Evolutionary conservation across 257 asterid species (phyloP), one percentile per base, ranked within the genome.

Genomic region (Nicotiana knightiana): DNA sequence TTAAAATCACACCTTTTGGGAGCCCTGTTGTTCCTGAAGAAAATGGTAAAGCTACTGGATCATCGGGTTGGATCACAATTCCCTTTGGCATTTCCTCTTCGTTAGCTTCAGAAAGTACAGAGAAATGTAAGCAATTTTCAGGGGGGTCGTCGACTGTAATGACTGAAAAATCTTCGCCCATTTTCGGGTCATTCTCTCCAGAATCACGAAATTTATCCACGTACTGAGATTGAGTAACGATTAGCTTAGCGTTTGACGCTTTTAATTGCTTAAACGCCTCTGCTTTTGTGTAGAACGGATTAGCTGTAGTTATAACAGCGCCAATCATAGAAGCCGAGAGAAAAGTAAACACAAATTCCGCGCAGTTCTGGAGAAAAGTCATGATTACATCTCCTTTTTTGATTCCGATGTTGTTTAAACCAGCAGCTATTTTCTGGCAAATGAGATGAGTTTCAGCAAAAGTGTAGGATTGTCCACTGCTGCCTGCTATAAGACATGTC

Each of bases 21-120:
- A 92, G 26, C 6, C 98, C 98, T 0, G 98, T 93, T 2, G 98
- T 93, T 9, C 98, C 97, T 0, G 98, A 93, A 0, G 98, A 92
- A 61, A 92, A 93, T 59, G 98, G 98, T 30, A 92, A 88, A 9
- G 94, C 98, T 0, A 91, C 97, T 6, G 94, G 87, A 80, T 92
- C 97, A 70, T 91, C 67, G 0, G 97, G 89, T 26, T 85, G 86
- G 37, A 92, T 79, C 0, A 84, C 87, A 3, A 87, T 88, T 0
- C 75, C 76, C 53, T 68, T 79, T 35, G 92, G 91, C 10, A 35
- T 66, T 3, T 86, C 90, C 0, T 77, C 61, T 28, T 87, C 97
- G 55, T 87, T 81, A 1, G 91, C 88, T 15, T 85, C 87, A 0
- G 90, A 61, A 0, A 93, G 91, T 0, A 77, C 84, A 0, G 96